Conservation (phyloP, 305 asterid genomes). For the Nicotiana rustica region DNA sequence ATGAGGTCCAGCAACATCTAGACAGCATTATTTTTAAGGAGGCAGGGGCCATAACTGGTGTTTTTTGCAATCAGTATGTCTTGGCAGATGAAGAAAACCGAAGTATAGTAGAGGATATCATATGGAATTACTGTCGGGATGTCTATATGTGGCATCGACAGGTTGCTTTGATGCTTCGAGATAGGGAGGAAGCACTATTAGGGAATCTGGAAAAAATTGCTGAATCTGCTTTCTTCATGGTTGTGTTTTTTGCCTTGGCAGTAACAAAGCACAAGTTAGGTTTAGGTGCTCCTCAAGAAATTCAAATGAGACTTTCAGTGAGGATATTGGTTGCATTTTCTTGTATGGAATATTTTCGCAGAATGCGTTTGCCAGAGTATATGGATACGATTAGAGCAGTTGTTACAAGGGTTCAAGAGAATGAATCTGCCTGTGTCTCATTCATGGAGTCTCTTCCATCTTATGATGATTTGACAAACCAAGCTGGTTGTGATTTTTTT, state of each 20-base stretch:
- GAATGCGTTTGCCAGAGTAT: slow-evolving; percentile 90
- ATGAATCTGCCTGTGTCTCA: slow-evolving; percentile 71
- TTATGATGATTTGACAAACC: slow-evolving; percentile 65
- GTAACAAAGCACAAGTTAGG: slow-evolving; percentile 76
- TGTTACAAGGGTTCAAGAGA: slow-evolving; percentile 79
- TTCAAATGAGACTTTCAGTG: slow-evolving; percentile 62
- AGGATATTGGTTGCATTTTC: slow-evolving; percentile 80
- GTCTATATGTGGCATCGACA: slow-evolving; percentile 73
- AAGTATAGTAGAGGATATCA: slow-evolving; percentile 63
- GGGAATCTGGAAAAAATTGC: slow-evolving; percentile 78
- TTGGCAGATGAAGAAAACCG: slow-evolving; percentile 63
- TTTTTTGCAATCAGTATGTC: slow-evolving; percentile 79
- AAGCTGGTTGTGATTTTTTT: slow-evolving; percentile 52
- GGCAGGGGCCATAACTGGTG: slow-evolving; percentile 82
- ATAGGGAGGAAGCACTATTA: slow-evolving; percentile 52
- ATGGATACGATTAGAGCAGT: slow-evolving; percentile 91
- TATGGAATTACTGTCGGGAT: slow-evolving; percentile 78
- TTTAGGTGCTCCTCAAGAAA: slow-evolving; percentile 50
- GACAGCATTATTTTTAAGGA: slow-evolving; percentile 71
- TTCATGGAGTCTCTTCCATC: slow-evolving; percentile 86
- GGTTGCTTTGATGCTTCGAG: slow-evolving; percentile 60
- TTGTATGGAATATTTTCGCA: slow-evolving; percentile 90
- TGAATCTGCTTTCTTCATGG: slow-evolving; percentile 92
- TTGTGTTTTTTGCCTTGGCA: slow-evolving; percentile 81
- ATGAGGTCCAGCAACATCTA: slow-evolving; percentile 50